Percentiles rank a stretch among this genome's conserved stretches.
Conservation (phyloP, 768 basidiomycete species). For the Lyophyllum decastes region DNA sequence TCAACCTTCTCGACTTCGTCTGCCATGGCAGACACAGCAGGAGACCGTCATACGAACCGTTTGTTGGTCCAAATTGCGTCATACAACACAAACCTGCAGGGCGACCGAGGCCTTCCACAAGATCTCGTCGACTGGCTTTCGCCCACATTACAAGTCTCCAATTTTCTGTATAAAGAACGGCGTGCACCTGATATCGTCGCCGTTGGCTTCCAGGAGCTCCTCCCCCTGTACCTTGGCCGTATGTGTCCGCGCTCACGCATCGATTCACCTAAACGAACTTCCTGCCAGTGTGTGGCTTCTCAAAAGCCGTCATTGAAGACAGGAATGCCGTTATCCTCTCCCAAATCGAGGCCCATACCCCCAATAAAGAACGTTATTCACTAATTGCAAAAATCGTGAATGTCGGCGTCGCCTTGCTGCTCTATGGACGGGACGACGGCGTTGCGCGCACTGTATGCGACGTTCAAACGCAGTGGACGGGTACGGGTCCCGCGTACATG, state of each 20-base stretch:
- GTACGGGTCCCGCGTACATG: slow-evolving; percentile 73
- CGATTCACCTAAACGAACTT: slow-evolving; percentile 6
- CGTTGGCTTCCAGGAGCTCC: slow-evolving; percentile 91
- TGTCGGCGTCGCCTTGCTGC: slow-evolving; percentile 84
- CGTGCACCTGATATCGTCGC: slow-evolving; percentile 85
- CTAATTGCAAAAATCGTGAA: slow-evolving; percentile 81
- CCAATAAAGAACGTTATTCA: slow-evolving; percentile 72
- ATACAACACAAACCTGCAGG: slow-evolving; percentile 92
- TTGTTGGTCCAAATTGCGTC: slow-evolving; percentile 80
- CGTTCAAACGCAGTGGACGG: slow-evolving; percentile 76
- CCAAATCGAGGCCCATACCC: slow-evolving; percentile 71
- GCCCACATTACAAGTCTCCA: slow-evolving; percentile 77
- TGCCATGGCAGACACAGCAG: background rate
- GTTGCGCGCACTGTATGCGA: slow-evolving; percentile 60
- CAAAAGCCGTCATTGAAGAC: slow-evolving; percentile 66
- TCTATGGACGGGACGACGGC: slow-evolving; percentile 79
- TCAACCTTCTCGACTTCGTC: background rate
- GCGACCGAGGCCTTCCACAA: slow-evolving; percentile 69
- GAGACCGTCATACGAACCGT: slow-evolving; percentile 20
- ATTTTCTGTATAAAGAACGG: slow-evolving; percentile 61
- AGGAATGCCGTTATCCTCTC: slow-evolving; percentile 72
- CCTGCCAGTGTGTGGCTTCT: slow-evolving; percentile 72
- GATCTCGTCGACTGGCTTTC: slow-evolving; percentile 92
- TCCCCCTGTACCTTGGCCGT: slow-evolving; percentile 88
- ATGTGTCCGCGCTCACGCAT: slow-evolving; percentile 31